Percentiles rank a stretch among this genome's conserved stretches.
These are phyloP conservation scores for Hordeum vulgare DNA, from an alignment of 176 grass and related monocot genomes.

Conservation along the genomic window MorexV3_pseudomolecules_assembly NC_058524.1:611033880-611034379, in stretches of 20 bases:
- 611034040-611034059: background rate
- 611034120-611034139: too few species aligned
- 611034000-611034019: background rate
- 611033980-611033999: background rate
- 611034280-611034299: background rate
- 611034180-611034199: background rate
- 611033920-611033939: background rate
- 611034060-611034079: background rate
- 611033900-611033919: background rate
- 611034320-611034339: conserved; percentile 96
- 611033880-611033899: background rate
- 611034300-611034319: conserved; percentile 70
- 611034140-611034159: conserved; percentile 11
- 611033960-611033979: background rate
- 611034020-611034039: background rate
- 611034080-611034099: background rate
- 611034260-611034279: conserved; percentile 10
- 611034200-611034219: background rate
- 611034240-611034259: background rate
- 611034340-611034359: conserved; percentile 80
- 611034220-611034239: background rate
- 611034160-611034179: background rate
- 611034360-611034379: conserved; percentile 60
- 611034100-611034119: background rate
- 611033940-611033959: background rate